Evolutionary conservation across 306 rosid species (phyloP).

Genomic region (Quercus mongolica): DNA sequence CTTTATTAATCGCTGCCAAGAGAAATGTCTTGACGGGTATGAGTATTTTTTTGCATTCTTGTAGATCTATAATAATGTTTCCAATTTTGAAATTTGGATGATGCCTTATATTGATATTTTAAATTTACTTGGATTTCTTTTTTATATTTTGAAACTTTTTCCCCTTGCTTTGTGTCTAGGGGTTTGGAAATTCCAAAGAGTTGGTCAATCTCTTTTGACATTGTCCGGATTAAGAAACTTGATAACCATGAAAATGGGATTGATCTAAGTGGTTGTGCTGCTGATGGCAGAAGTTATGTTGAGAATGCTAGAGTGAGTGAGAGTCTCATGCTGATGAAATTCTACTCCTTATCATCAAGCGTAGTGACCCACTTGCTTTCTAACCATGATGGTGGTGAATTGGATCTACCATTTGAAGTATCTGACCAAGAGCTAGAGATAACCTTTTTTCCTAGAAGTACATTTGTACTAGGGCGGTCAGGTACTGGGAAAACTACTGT

Average conservation of each 20-base stretch:
- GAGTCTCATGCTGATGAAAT: slow-evolving; percentile 75
- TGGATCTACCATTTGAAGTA: slow-evolving; percentile 76
- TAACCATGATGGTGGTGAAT: slow-evolving; percentile 42
- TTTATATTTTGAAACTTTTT: background rate
- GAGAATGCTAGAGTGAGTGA: slow-evolving; percentile 81
- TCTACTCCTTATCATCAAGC: slow-evolving; percentile 52
- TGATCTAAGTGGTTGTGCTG: slow-evolving; percentile 19
- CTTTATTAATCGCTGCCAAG: slow-evolving; percentile 50
- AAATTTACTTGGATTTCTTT: background rate
- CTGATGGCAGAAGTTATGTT: slow-evolving; percentile 57
- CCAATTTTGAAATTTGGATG: background rate
- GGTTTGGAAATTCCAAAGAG: slow-evolving; percentile 48
- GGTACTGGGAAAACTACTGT: slow-evolving; percentile 93
- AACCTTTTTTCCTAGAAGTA: slow-evolving; percentile 49
- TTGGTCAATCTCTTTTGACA: slow-evolving; percentile 42
- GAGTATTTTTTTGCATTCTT: slow-evolving; percentile 1
- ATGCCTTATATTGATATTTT: too few species aligned
- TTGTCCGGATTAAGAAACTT: slow-evolving; percentile 36
- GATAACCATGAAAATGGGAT: slow-evolving; percentile 14
- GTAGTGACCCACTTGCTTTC: slow-evolving; percentile 60
- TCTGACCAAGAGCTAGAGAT: slow-evolving; percentile 65
- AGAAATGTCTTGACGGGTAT: slow-evolving; percentile 55
- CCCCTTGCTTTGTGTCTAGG: slow-evolving; percentile 23
- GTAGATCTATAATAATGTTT: background rate
- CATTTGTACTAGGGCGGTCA: slow-evolving; percentile 74